Evolutionary conservation across 352 stramenopile species (phyloP).

Genomic region (Globisporangium nagaii): DNA sequence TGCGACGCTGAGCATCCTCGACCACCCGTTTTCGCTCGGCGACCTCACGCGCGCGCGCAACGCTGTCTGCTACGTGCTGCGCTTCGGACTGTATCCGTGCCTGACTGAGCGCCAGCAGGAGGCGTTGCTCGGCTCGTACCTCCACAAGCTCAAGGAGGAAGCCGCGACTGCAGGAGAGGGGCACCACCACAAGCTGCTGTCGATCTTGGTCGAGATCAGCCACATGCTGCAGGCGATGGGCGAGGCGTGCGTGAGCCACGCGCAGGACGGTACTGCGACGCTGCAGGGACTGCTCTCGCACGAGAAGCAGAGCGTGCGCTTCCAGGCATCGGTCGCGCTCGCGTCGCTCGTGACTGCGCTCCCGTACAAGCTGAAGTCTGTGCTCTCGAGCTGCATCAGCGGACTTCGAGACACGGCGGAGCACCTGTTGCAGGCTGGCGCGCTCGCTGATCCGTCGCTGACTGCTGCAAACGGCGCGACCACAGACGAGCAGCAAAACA

Average conservation of each 20-base stretch:
- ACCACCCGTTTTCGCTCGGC: conserved; percentile 62
- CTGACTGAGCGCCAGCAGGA: conserved; percentile 71
- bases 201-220: conserved; percentile 53
- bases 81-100: conserved; percentile 49
- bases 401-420: conserved; percentile 37
- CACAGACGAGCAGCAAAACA: conserved; percentile 14
- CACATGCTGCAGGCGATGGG: conserved; percentile 69
- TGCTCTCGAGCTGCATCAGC: conserved; percentile 35
- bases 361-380: conserved; percentile 52
- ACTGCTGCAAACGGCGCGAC: conserved; percentile 7
- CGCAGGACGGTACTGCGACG: conserved; percentile 24
- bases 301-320: conserved; percentile 73
- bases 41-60: conserved; percentile 80
- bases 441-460: conserved; percentile 17
- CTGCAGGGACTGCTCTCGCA: conserved; percentile 46
- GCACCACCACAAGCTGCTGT: conserved; percentile 68
- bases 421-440: conserved; percentile 25
- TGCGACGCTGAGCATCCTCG: conserved; percentile 56
- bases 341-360: conserved; percentile 59
- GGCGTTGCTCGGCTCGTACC: conserved; percentile 47
- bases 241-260: conserved; percentile 47
- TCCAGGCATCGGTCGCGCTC: conserved; percentile 58
- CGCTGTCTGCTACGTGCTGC: conserved; percentile 67
- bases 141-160: conserved; percentile 46
- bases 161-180: conserved; percentile 17